Percentiles rank a stretch among this genome's conserved stretches.
Evolutionary conservation across 352 stramenopile species (phyloP).

Genomic region (Pythium scleroteichum): DNA sequence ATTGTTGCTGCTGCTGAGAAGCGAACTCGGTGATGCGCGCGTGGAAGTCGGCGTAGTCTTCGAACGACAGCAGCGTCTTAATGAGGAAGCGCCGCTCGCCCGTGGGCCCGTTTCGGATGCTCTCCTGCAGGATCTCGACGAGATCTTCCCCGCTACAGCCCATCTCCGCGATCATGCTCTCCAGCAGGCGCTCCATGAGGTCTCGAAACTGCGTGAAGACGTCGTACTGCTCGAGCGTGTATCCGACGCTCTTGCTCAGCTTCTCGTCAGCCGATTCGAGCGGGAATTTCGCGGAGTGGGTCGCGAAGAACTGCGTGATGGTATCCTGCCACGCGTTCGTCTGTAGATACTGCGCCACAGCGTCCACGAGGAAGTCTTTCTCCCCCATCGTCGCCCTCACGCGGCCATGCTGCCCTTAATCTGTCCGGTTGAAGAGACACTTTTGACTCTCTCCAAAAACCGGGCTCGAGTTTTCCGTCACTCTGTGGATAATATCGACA

Average conservation of each 20-base stretch:
- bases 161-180: slow-evolving; percentile 56
- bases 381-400: slow-evolving; percentile 27
- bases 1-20: slow-evolving; percentile 28
- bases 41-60: slow-evolving; percentile 67
- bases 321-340: slow-evolving; percentile 48
- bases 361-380: slow-evolving; percentile 78
- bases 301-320: slow-evolving; percentile 54
- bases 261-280: slow-evolving; percentile 24
- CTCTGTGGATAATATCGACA: neutral
- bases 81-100: slow-evolving; percentile 60
- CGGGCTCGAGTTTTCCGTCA: neutral
- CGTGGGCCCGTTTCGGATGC: slow-evolving; percentile 31
- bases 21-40: slow-evolving; percentile 58
- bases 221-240: slow-evolving; percentile 62
- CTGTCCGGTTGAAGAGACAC: neutral
- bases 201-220: slow-evolving; percentile 77
- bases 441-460: neutral
- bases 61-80: slow-evolving; percentile 71
- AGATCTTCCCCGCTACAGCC: slow-evolving; percentile 63
- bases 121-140: slow-evolving; percentile 48
- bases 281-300: slow-evolving; percentile 53
- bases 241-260: slow-evolving; percentile 30
- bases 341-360: slow-evolving; percentile 71
- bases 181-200: slow-evolving; percentile 60
- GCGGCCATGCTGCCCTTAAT: neutral